Evolutionary conservation across 129 eudicot genomes (phyloP), one percentile per base, ranked within the genome.

Genomic region (Flaveria ramosissima): DNA sequence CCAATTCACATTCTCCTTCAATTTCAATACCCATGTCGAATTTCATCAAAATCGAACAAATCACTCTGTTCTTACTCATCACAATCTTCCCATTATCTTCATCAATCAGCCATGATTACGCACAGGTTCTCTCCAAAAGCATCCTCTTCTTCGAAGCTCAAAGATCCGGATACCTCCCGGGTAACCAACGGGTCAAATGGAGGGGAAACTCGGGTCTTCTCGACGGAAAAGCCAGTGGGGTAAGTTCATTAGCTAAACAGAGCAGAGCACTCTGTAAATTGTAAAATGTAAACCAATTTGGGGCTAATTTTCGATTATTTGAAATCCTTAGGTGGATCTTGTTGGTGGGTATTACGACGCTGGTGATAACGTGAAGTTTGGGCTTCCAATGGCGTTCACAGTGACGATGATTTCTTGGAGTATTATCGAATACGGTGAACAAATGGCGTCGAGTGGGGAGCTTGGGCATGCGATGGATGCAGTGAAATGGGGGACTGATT

Each of bases 291-390:
- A 0, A 63, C 7, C 32, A 9, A 0, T 47, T 68, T 60, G 56
- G 24, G 68, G 1, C n/a, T 62, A 36, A 61, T 20, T n/a, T n/a
- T 23, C 1, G 47, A 6, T 43, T 3, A 43, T 70, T 45, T 60
- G 3, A 1, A 3, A 36, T 51, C 39, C 26, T 82, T 67, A 94
- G 98, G 96, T 94, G 89, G 89, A 94, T 91, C 88, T 94, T 71
- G 98, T 94, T 2, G 98, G 98, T 87, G 98, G 98, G 45, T 94
- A 94, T 65, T 94, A 94, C 55, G 98, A 94, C 78, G 98, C 98
- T 23, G 98, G 98, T 69, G 98, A 93, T 60, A 93, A 93, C 85
- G 98, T 93, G 77, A 93, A 93, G 81, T 93, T 93, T 83, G 98
- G 98, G 36, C 84, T 93, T 20, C 98, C 98, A 21, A 90, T 93